phyloP scores from a whole-genome alignment of 2,329 filamentous ascomycete species.

The Ciborinia camelliae region DNA sequence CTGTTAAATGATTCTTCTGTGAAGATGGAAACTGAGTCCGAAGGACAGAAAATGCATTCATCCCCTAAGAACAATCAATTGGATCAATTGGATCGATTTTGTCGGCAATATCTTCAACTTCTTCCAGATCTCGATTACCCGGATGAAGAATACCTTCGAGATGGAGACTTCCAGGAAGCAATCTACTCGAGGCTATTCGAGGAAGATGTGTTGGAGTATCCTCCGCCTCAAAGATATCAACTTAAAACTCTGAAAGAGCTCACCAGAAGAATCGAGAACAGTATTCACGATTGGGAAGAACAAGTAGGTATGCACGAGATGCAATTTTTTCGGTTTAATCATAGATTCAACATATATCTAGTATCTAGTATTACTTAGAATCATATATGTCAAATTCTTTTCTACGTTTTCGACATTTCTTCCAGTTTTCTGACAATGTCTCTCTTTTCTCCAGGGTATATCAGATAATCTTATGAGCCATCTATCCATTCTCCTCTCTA shows the following conservation, averaged over 20 bases:
- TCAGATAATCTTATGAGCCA: constrained; percentile 73
- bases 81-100: constrained; percentile 52
- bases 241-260: constrained; percentile 71
- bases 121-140: constrained; percentile 65
- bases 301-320: constrained; percentile 62
- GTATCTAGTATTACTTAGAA: background rate
- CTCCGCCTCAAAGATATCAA: constrained; percentile 67
- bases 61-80: constrained; percentile 37
- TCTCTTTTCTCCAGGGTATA: constrained; percentile 60
- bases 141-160: constrained; percentile 53
- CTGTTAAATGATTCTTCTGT: background rate
- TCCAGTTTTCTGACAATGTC: constrained; percentile 28
- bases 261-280: constrained; percentile 64
- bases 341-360: background rate
- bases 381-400: background rate
- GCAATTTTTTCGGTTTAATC: constrained; percentile 22
- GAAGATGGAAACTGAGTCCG: background rate
- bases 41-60: background rate
- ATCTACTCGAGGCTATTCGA: constrained; percentile 68
- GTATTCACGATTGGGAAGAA: constrained; percentile 77
- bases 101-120: constrained; percentile 76
- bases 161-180: constrained; percentile 59
- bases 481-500: constrained; percentile 62
- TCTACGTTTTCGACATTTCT: background rate
- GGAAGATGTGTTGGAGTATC: constrained; percentile 49